A percentile compares a stretch with the other conserved stretches of the same genome.
Conservation (phyloP, 2,329 filamentous ascomycete species). For the Xylariaceae sp. region DNA sequence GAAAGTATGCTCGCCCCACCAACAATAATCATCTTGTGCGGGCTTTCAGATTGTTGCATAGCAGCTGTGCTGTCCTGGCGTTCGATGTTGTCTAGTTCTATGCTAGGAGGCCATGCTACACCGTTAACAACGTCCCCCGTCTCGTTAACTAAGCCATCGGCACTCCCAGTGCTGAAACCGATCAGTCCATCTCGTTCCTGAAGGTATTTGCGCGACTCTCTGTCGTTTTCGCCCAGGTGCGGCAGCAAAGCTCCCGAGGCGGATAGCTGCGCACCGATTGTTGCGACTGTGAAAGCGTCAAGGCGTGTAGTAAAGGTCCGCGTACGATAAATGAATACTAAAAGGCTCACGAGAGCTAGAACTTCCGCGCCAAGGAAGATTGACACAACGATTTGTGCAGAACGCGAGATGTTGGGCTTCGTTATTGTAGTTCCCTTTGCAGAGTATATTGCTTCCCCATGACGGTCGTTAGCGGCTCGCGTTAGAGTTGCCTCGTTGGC, state of each 20-base stretch:
- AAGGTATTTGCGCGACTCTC: not conserved
- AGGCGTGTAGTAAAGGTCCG: slow-evolving; percentile 1
- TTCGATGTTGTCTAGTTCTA: too few species aligned
- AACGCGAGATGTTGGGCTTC: not conserved
- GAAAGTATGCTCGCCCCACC: too few species aligned
- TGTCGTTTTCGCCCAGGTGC: not conserved
- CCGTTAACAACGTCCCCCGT: too few species aligned
- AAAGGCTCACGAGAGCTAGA: not conserved
- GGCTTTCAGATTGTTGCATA: too few species aligned
- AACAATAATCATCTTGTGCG: too few species aligned
- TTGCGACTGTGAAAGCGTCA: slow-evolving; percentile 1
- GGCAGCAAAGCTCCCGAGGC: not conserved
- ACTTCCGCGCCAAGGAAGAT: not conserved
- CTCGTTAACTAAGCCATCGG: too few species aligned
- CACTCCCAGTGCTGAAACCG: not conserved
- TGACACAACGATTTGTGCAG: not conserved
- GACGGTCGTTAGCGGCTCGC: not conserved
- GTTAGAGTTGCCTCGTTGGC: slow-evolving; percentile 5
- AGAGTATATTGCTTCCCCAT: too few species aligned
- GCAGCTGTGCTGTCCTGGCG: too few species aligned
- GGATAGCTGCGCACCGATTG: slow-evolving; percentile 1
- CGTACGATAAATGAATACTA: not conserved
- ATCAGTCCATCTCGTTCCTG: slow-evolving; percentile 1
- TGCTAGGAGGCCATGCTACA: too few species aligned
- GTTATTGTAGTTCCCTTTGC: not conserved